Evolutionary conservation across 2,329 filamentous ascomycete genomes (phyloP).

Genomic region (Emergomyces africanus): DNA sequence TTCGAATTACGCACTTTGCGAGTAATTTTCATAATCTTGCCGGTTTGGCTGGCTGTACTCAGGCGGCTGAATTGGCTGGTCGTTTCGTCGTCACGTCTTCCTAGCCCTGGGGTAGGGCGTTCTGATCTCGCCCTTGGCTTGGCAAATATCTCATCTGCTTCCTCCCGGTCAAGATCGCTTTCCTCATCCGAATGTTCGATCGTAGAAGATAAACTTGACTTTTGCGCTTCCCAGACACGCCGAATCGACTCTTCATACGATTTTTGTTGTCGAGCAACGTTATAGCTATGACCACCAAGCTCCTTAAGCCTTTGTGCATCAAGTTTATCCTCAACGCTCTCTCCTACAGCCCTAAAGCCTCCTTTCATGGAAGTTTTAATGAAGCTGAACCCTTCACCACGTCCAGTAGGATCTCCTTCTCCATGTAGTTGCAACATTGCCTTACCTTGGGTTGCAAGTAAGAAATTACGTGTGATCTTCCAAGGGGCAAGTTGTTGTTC

Average conservation of each 20-base stretch:
- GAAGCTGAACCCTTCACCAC: conserved; percentile 90
- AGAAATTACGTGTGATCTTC: conserved; percentile 93
- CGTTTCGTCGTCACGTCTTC: conserved; percentile 57
- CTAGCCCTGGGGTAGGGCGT: conserved; percentile 38
- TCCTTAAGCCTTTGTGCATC: conserved; percentile 60
- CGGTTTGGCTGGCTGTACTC: conserved; percentile 55
- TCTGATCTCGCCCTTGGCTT: conserved; percentile 55
- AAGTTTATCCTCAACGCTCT: conserved; percentile 76
- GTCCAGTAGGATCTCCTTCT: conserved; percentile 85
- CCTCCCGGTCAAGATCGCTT: conserved; percentile 45
- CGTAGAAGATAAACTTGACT: conserved; percentile 58
- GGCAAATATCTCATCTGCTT: conserved; percentile 35
- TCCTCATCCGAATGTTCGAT: conserved; percentile 66
- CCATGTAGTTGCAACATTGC: conserved; percentile 94
- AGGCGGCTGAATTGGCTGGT: conserved; percentile 64
- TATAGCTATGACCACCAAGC: conserved; percentile 84
- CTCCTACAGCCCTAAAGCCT: conserved; percentile 80
- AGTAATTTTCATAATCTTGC: conserved; percentile 59
- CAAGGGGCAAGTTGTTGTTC: conserved; percentile 88
- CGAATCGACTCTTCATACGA: conserved; percentile 86
- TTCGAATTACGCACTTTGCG: conserved; percentile 52
- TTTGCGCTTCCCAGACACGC: conserved; percentile 86
- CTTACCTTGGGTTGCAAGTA: conserved; percentile 85
- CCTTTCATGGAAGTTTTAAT: conserved; percentile 99
- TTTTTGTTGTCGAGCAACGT: conserved; percentile 85